Evolutionary conservation across 768 basidiomycete genomes (phyloP).

Genomic region (Russula olivacea): DNA sequence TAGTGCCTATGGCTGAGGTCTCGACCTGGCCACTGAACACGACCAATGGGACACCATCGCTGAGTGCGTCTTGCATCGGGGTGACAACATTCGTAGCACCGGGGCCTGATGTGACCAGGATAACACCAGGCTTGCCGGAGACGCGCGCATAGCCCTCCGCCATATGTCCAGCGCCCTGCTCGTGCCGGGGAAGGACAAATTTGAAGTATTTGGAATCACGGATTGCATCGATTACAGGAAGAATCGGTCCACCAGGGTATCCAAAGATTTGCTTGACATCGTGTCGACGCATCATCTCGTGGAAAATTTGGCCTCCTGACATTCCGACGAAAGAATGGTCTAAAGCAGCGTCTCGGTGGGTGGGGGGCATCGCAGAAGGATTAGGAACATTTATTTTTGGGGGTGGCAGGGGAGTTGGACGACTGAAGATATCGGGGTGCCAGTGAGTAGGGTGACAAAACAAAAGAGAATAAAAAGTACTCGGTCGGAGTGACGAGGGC

Average conservation of each 20-base stretch:
- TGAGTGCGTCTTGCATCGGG: conserved; percentile 95
- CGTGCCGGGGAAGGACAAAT: conserved; percentile 92
- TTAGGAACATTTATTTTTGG: conserved; percentile 36
- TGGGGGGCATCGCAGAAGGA: conserved; percentile 33
- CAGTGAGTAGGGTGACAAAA: background rate
- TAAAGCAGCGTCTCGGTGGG: conserved; percentile 44
- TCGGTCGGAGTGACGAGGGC: conserved; percentile 57
- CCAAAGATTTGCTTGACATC: conserved; percentile 95
- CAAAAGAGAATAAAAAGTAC: conserved; percentile 41
- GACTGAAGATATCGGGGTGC: conserved; percentile 40
- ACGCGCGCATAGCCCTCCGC: conserved; percentile 97
- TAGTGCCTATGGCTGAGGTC: conserved; percentile 94
- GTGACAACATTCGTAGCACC: conserved; percentile 98
- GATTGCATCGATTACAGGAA: conserved; percentile 98
- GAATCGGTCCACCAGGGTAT: conserved; percentile 95
- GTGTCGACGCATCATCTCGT: conserved; percentile 99
- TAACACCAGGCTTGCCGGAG: conserved; percentile 95
- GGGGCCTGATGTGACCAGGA: conserved; percentile 96
- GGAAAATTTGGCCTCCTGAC: conserved; percentile 96
- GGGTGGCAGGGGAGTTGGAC: conserved; percentile 52
- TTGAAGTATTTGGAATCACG: conserved; percentile 93
- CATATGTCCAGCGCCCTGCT: conserved; percentile 99
- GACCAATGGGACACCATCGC: conserved; percentile 89
- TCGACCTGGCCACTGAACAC: conserved; percentile 98
- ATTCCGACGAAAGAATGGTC: conserved; percentile 89